phyloP scores from a whole-genome alignment of 257 asterid species.

The Solanum tarapatanum region DNA sequence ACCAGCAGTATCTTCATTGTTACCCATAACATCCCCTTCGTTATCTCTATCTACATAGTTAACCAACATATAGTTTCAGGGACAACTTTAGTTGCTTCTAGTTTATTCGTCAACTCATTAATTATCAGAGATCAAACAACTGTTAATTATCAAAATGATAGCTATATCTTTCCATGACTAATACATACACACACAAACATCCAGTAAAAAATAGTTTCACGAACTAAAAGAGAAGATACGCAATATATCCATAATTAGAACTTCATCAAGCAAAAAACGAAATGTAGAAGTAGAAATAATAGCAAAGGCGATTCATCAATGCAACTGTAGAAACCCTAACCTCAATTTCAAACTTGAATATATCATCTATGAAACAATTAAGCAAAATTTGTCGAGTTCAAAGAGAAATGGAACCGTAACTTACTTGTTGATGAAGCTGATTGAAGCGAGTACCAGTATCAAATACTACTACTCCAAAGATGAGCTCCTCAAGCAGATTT shows the following conservation, averaged over 20 bases:
- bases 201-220: neutral
- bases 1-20: constrained; percentile 1
- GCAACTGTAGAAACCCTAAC: neutral
- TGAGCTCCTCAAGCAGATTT: neutral
- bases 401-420: neutral
- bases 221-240: neutral
- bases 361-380: neutral
- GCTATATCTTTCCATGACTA: neutral
- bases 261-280: neutral
- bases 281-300: neutral
- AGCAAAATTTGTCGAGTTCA: neutral
- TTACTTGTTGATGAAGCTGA: neutral
- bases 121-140: neutral
- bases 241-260: neutral
- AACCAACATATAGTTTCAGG: neutral
- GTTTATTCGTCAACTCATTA: neutral
- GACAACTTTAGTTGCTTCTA: neutral
- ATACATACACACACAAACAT: neutral
- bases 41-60: constrained; percentile 13
- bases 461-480: neutral
- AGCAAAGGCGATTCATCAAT: neutral
- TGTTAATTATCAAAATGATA: neutral
- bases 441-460: neutral
- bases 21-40: constrained; percentile 8
- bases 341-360: neutral